A percentile compares a stretch with the other conserved stretches of the same genome.
Evolutionary conservation across 495 filamentous ascomycete genomes (phyloP).

Genomic region (Tetracladium marchalianum): DNA sequence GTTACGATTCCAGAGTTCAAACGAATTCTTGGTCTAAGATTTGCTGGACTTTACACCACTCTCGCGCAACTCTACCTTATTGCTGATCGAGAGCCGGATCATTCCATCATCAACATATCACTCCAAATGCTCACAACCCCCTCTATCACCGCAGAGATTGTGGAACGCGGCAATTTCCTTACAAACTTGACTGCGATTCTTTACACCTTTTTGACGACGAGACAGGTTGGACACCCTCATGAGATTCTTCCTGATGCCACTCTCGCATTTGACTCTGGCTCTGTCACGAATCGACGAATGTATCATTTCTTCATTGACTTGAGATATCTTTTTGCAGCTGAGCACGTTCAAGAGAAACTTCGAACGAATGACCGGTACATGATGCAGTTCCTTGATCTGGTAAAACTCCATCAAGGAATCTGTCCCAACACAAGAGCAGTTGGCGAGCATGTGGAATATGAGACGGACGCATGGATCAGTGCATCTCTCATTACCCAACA

Average conservation of each 20-base stretch:
- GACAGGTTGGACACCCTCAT: conserved; percentile 87
- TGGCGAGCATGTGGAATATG: conserved; percentile 94
- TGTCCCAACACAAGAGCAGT: conserved; percentile 88
- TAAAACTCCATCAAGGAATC: conserved; percentile 92
- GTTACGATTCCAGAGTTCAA: conserved; percentile 94
- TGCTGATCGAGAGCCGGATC: conserved; percentile 91
- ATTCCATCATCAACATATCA: conserved; percentile 96
- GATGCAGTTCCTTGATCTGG: conserved; percentile 88
- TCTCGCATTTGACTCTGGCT: conserved; percentile 84
- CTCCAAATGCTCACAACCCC: conserved; percentile 94
- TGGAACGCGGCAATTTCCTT: conserved; percentile 91
- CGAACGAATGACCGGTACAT: conserved; percentile 77
- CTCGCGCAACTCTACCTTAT: conserved; percentile 93
- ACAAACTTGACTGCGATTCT: conserved; percentile 92
- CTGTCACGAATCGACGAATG: conserved; percentile 86
- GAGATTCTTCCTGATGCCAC: conserved; percentile 76
- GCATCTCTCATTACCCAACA: conserved; percentile 90
- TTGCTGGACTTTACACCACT: conserved; percentile 87
- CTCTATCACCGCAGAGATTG: conserved; percentile 89
- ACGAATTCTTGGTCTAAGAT: conserved; percentile 82
- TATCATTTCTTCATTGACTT: conserved; percentile 95
- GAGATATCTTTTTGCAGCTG: conserved; percentile 77
- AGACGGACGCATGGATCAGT: conserved; percentile 96
- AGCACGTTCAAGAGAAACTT: conserved; percentile 75
- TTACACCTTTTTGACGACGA: conserved; percentile 92